Conservation (phyloP, 208 protist species). For the Leishmania arabica region DNA sequence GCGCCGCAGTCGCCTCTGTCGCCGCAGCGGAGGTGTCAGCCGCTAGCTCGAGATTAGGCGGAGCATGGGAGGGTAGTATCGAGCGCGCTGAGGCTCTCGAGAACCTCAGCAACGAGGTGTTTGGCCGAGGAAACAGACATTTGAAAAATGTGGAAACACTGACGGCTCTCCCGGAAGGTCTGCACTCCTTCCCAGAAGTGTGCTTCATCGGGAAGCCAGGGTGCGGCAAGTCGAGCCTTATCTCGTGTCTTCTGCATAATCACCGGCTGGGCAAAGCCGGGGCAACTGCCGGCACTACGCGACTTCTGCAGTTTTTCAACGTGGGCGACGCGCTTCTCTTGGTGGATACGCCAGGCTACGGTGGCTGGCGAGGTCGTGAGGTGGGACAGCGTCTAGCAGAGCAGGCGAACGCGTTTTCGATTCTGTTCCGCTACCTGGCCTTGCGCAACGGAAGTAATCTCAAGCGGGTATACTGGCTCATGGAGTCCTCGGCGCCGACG, state of each 20-base stretch:
- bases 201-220: conserved; percentile 92
- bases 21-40: not conserved
- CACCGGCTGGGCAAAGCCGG: conserved; percentile 57
- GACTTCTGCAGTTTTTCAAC: conserved; percentile 89
- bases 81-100: conserved; percentile 41
- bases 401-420: conserved; percentile 75
- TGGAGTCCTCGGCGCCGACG: conserved; percentile 55
- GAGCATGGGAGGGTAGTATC: not conserved
- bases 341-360: conserved; percentile 90
- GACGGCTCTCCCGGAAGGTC: conserved; percentile 79
- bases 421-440: conserved; percentile 86
- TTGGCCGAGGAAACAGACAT: conserved; percentile 79
- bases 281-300: conserved; percentile 60
- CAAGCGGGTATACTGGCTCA: conserved; percentile 86
- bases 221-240: conserved; percentile 86
- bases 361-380: conserved; percentile 68
- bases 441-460: conserved; percentile 76
- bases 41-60: not conserved
- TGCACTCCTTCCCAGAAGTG: conserved; percentile 89
- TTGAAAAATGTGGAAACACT: conserved; percentile 84
- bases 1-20: not conserved
- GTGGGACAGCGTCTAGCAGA: conserved; percentile 39
- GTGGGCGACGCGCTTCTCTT: conserved; percentile 86
- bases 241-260: conserved; percentile 85
- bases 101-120: conserved; percentile 76